Base-by-base conservation (phyloP, 768 basidiomycete species). In the Hortiboletus flavorubellus region DNA sequence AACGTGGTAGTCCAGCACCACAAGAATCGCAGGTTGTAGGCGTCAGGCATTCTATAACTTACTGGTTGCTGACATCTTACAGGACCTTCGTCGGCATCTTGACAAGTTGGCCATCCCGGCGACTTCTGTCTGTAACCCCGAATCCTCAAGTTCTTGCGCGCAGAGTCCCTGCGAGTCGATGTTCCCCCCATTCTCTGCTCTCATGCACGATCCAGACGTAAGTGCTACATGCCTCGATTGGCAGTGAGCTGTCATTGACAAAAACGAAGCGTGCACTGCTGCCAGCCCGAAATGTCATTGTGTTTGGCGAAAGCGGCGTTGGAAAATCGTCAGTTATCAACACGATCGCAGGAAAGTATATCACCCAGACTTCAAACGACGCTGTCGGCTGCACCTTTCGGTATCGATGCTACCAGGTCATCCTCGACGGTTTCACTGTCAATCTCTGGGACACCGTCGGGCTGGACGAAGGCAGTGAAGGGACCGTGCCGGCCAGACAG, bases 241-340 rank as follows among this genome's bases (percentile, higher is more conserved):
- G 45, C n/a, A 8, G 6, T 12, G 12, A 18, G 23, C 46, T 46
- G 29, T 37, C 42, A 14, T 10, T 46, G 42, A 56, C 39, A 46
- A 55, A 50, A 37, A 40, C 16, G 23, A 56, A 66, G 64, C 29
- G 18, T 23, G 29, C 34, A 14, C 38, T 10, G 15, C 48, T 10
- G 43, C 62, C 38, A 38, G 16, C 48, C 48, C 65, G 61, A 34
- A 78, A 77, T 53, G 47, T 77, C 38, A 64, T 78, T 30, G 46
- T 78, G 7, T 78, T 78, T 51, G 76, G 77, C 7, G 73, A 77
- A 54, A 69, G 69, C 7, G 75, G 77, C 10, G 50, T 65, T 14
- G 72, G 72, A 35, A 78, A 78, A 53, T 77, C 75, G 49, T 75
- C 73, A 0, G 57, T 77, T 34, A 65, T 78, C 57, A 78, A 78